Evolutionary conservation across 2,329 filamentous ascomycete genomes (phyloP), one percentile per base, ranked within the genome.

Genomic region (Blastomyces silverae): DNA sequence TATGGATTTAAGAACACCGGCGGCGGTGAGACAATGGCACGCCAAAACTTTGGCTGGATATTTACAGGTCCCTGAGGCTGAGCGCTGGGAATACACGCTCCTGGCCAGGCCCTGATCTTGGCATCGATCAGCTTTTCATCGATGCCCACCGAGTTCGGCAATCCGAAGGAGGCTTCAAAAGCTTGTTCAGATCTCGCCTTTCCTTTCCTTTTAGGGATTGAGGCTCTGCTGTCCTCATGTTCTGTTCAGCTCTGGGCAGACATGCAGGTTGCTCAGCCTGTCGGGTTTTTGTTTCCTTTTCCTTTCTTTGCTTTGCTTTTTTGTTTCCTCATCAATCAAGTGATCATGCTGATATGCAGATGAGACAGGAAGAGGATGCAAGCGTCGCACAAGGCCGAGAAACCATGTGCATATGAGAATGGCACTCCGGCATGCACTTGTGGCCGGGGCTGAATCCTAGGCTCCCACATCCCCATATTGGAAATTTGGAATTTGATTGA

Each of bases 161-260:
- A 39, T 15, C 17, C n/a, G 20, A 57, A n/a, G 5, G 6, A n/a
- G 17, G 31, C 55, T 22, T 13, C 6, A 22, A 39, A n/a, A n/a
- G 5, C 20, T 37, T 59, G 10, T 25, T 59, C n/a, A 3, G 11
- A 44, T 59, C 56, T 59, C 56, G 56, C 37, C 34, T 59, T 17
- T 59, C 56, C 8, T 59, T 59, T 59, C 56, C 56, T 59, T 22
- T 59, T 59, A n/a, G 34, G 37, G 56, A 59, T 44, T 17, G 56
- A 59, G 56, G 56, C n/a, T 42, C 56, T 44, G 34, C 56, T 10
- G 13, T 44, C 39, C 22, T 1, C 20, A 25, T 42, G 4, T 59
- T 44, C 56, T 25, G 4, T 59, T 59, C 56, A 59, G 56, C 56
- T 44, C n/a, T 28, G 37, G 56, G 11, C 25, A 50, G 25, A 17